phyloP scores from a whole-genome alignment of 23 red algal species.

The Pyropia yezoensis region DNA sequence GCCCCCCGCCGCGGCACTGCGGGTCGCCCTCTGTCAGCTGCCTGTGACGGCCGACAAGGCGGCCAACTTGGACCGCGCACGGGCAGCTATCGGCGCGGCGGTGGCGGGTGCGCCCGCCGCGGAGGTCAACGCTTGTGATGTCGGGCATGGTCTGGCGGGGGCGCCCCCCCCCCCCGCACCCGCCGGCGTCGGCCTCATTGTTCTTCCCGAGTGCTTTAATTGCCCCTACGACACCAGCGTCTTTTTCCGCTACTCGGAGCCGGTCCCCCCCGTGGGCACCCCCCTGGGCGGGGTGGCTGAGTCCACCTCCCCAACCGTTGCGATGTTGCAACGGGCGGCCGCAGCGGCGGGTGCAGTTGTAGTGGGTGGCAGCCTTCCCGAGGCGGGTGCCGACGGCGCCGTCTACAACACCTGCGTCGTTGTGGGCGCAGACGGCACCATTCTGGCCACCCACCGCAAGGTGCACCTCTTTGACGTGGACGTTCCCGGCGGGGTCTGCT shows the following conservation, averaged over 20 bases:
- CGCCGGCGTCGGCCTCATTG: conserved; percentile 47
- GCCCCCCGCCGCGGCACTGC: conserved; percentile 19
- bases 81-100: conserved; percentile 28
- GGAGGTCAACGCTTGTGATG: no score
- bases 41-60: conserved; percentile 52
- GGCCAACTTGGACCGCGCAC: conserved; percentile 43
- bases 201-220: conserved; percentile 97
- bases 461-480: conserved; percentile 97
- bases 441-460: conserved; percentile 93
- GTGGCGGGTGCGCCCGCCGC: background rate
- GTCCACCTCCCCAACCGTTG: conserved; percentile 37
- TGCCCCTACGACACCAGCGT: conserved; percentile 85
- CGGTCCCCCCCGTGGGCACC: conserved; percentile 26
- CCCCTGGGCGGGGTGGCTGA: background rate
- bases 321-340: conserved; percentile 55
- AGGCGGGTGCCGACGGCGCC: conserved; percentile 28
- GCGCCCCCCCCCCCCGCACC: no score
- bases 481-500: conserved; percentile 81
- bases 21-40: conserved; percentile 84
- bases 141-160: no score
- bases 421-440: conserved; percentile 46
- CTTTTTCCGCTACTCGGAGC: conserved; percentile 76
- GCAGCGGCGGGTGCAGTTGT: conserved; percentile 43
- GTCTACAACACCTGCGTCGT: conserved; percentile 83
- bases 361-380: conserved; percentile 87